Percentiles rank a stretch among this genome's conserved stretches.
phyloP scores from a whole-genome alignment of 345 rosid genomes.

The Erysimum cheiranthoides region DNA sequence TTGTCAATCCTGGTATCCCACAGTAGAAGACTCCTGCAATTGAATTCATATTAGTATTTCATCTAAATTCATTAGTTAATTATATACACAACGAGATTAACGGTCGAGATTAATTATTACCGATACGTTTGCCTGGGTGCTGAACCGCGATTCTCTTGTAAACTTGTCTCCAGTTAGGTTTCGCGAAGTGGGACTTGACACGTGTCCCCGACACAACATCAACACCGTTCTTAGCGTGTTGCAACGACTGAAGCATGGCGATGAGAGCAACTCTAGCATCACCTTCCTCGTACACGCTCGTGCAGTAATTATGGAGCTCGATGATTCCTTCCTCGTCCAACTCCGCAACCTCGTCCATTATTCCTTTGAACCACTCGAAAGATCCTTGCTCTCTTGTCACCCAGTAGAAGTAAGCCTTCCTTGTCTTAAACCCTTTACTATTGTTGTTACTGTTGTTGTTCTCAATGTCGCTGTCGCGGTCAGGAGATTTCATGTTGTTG shows the following conservation, averaged over 20 bases:
- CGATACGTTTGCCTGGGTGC: constrained; percentile 63
- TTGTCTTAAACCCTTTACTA: constrained; percentile 57
- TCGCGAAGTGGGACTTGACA: constrained; percentile 86
- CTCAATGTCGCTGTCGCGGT: constrained; percentile 38
- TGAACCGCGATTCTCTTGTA: constrained; percentile 73
- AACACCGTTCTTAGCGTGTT: constrained; percentile 86
- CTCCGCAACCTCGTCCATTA: constrained; percentile 90
- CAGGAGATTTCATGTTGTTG: constrained; percentile 61
- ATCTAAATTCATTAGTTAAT: neutral
- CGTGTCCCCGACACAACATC: constrained; percentile 89
- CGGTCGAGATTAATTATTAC: constrained; percentile 48
- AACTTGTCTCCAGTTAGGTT: constrained; percentile 92
- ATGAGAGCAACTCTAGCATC: constrained; percentile 90
- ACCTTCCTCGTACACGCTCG: constrained; percentile 94
- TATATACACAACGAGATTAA: neutral
- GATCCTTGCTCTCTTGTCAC: constrained; percentile 94
- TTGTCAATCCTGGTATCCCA: constrained; percentile 72
- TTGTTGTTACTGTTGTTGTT: constrained; percentile 44
- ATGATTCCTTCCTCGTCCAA: constrained; percentile 71
- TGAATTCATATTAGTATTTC: constrained; percentile 15
- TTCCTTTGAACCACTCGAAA: constrained; percentile 94
- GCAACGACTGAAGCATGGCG: constrained; percentile 82
- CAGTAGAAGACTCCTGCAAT: constrained; percentile 92
- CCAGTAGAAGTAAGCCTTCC: constrained; percentile 91
- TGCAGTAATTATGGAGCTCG: constrained; percentile 87